Base-by-base conservation (phyloP, 805 yeast genomes). In the Nakazawaea siamensis region DNA sequence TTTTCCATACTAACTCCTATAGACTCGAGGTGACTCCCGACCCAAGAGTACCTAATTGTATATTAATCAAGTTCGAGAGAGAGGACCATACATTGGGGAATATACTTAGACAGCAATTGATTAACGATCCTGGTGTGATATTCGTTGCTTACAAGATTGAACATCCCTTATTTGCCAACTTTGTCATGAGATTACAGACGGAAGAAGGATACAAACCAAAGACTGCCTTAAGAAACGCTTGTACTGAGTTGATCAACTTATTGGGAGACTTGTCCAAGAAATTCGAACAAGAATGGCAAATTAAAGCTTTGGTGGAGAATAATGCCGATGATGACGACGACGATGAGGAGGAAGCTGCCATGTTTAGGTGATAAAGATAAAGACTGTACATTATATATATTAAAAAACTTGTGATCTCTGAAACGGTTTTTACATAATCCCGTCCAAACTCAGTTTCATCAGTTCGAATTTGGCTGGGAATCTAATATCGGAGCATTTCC, bases 81-180 rank as follows among this genome's bases (percentile, higher is more conserved):
- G 99, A 92, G 58, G 99, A 92, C 57, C 99, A 92, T 55, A 92
- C 99, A 3, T 67, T 92, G 40, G 98, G 95, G 18, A 92, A 92
- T 56, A 58, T 92, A 48, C 68, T 92, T 41, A 73, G 95, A 53
- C 78, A 88, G 19, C 95, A 90, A 54, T 72, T 92, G 38, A 68
- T 86, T 42, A 78, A 77, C 51, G 97, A 92, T 56, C 76, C 78
- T 33, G 76, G 79, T 45, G 99, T 92, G n/a, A 55, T 92, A 24
- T 92, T 88, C 56, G 97, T 95, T 29, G 98, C 97, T 24, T 92
- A 92, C 68, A 92, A 92, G 57, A 87, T 92, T 29, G 97, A 92
- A 61, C 99, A 92, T 62, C 99, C 99, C 7, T 66, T 92, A 44
- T 92, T 92, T 60, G 97, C 98, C 26, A 85, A 84, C 56, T 92